Evolutionary conservation across 208 protist genomes (phyloP).

Genomic region (Trypanosoma platydactyli): DNA sequence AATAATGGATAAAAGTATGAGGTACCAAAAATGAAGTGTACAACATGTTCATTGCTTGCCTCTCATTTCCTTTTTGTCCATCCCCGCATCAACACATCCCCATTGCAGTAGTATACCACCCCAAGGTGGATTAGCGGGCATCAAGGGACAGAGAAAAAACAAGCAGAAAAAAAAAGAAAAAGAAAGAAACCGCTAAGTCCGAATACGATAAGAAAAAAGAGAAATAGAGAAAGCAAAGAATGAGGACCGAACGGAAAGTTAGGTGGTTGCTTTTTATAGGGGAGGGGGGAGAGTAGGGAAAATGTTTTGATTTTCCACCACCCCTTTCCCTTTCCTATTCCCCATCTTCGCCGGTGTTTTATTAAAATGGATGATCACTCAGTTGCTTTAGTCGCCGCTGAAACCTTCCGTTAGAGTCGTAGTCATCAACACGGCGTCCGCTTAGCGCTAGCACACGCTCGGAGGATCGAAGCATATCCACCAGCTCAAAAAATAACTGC

Average conservation of each 20-base stretch:
- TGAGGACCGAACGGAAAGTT: background rate
- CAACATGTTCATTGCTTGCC: too few relatives aligned
- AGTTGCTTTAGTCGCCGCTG: conserved; percentile 29
- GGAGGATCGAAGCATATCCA: conserved; percentile 64
- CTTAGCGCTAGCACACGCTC: conserved; percentile 42
- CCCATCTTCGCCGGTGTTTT: conserved; percentile 8
- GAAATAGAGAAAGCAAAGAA: conserved; percentile 15
- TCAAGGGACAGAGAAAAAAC: background rate
- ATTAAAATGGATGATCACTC: conserved; percentile 36
- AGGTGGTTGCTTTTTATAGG: too few relatives aligned
- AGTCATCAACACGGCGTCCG: conserved; percentile 58
- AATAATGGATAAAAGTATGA: too few relatives aligned
- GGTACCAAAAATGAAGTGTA: too few relatives aligned
- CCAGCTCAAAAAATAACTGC: conserved; percentile 67
- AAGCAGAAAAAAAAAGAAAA: conserved; percentile 16
- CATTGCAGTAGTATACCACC: too few relatives aligned
- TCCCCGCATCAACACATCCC: too few relatives aligned
- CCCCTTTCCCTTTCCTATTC: too few relatives aligned
- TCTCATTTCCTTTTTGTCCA: conserved; percentile 2
- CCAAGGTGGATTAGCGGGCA: too few relatives aligned
- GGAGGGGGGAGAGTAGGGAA: too few relatives aligned
- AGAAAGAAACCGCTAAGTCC: background rate
- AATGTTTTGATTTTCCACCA: too few relatives aligned
- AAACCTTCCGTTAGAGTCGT: conserved; percentile 28
- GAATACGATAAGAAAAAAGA: conserved; percentile 1